Evolutionary conservation across 108 stramenopile genomes (phyloP).

Genomic region (Skeletonema tropicum): DNA sequence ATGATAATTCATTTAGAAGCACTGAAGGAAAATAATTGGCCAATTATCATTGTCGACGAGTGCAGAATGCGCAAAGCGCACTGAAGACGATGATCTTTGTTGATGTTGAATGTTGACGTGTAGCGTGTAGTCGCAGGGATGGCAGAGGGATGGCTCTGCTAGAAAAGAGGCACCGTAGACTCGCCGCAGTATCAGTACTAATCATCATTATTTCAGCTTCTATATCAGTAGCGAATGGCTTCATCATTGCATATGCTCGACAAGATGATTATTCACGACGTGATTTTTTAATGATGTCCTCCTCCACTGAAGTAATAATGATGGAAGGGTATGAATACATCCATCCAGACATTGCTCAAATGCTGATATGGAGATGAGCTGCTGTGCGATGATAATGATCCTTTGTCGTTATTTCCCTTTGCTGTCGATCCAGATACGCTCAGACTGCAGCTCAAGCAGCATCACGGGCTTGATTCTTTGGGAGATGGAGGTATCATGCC

Average conservation of each 20-base stretch:
- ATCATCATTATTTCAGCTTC: not conserved
- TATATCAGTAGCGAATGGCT: not conserved
- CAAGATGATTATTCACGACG: not conserved
- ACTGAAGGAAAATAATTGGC: no score
- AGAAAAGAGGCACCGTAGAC: not conserved
- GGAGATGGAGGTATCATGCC: constrained; percentile 9
- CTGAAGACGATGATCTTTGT: no score
- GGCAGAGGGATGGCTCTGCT: not conserved
- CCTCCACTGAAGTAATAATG: not conserved
- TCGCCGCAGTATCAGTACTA: not conserved
- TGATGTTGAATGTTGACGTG: no score
- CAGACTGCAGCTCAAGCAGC: not conserved
- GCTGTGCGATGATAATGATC: not conserved
- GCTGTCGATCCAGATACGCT: constrained; percentile 18
- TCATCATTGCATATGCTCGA: not conserved
- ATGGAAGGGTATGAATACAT: constrained; percentile 33
- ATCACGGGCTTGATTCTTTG: not conserved
- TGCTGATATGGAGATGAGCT: constrained; percentile 9
- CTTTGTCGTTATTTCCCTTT: constrained; percentile 1
- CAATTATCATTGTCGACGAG: no score
- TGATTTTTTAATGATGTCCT: not conserved
- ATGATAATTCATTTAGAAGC: no score
- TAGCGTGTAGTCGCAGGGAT: no score
- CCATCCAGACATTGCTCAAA: constrained; percentile 23
- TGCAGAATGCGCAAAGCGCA: no score